Evolutionary conservation across 352 stramenopile genomes (phyloP).

Genomic region (Phytophthora idaei): DNA sequence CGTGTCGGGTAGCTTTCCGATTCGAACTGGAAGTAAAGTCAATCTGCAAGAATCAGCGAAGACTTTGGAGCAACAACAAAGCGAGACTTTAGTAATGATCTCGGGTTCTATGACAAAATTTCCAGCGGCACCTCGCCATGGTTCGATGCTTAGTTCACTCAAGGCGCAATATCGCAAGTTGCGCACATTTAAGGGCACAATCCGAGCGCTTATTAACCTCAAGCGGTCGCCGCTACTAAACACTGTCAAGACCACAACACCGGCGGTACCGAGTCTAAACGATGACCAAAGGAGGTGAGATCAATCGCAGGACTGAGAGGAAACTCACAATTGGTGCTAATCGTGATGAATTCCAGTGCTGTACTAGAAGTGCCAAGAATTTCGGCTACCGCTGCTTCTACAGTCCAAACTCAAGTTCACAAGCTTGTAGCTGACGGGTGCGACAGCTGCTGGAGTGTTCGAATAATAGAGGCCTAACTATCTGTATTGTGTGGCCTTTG

Average conservation of each 20-base stretch:
- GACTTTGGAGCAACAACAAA: conserved; percentile 11
- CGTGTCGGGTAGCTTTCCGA: neutral
- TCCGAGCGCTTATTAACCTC: conserved; percentile 70
- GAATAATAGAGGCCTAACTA: neutral
- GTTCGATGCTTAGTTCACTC: conserved; percentile 58
- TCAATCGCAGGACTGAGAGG: neutral
- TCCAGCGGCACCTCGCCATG: conserved; percentile 14
- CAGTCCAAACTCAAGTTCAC: conserved; percentile 62
- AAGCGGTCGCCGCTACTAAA: conserved; percentile 34
- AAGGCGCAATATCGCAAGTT: conserved; percentile 75
- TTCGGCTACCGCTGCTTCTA: conserved; percentile 39
- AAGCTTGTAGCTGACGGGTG: conserved; percentile 67
- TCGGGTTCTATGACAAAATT: conserved; percentile 4
- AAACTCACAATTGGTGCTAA: neutral
- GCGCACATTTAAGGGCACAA: conserved; percentile 69
- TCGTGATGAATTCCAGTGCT: conserved; percentile 9
- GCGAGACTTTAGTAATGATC: conserved; percentile 39
- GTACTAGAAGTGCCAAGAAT: conserved; percentile 42
- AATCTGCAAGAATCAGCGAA: conserved; percentile 18
- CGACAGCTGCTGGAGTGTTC: neutral
- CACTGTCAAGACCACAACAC: neutral
- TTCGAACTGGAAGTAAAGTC: conserved; percentile 21
- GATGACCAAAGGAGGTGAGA: conserved; percentile 26
- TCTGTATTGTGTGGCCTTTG: neutral
- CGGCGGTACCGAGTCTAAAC: neutral